phyloP scores from a whole-genome alignment of 768 basidiomycete genomes.

The Pluteus cervinus region DNA sequence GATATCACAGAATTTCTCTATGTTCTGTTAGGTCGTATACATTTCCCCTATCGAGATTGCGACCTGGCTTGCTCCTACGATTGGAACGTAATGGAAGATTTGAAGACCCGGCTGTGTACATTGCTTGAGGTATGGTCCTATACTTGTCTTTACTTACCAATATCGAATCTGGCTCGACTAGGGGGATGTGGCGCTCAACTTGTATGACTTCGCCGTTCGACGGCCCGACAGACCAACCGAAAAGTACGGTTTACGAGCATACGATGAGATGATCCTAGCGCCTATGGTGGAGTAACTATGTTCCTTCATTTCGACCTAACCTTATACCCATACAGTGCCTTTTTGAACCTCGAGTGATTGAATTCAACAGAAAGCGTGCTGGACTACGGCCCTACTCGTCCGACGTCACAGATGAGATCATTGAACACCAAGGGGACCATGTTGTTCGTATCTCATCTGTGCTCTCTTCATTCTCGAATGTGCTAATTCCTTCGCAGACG shows the following conservation, averaged over 20 bases:
- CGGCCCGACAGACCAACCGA: conserved; percentile 68
- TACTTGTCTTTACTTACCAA: conserved; percentile 4
- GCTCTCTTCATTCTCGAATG: conserved; percentile 2
- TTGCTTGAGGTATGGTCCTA: conserved; percentile 67
- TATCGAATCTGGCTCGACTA: conserved; percentile 21
- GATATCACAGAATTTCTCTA: conserved; percentile 90
- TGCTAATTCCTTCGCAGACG: conserved; percentile 44
- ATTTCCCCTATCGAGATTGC: conserved; percentile 84
- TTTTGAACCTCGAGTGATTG: conserved; percentile 90
- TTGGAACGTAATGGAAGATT: conserved; percentile 87
- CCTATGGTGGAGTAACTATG: conserved; percentile 64
- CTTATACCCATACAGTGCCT: conserved; percentile 53
- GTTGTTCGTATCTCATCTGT: conserved; percentile 39
- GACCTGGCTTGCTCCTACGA: conserved; percentile 76
- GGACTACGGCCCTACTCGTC: conserved; percentile 43
- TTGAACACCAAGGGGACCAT: conserved; percentile 47
- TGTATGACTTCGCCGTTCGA: conserved; percentile 88
- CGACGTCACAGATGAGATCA: conserved; percentile 73
- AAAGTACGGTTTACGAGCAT: conserved; percentile 86
- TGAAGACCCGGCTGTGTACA: conserved; percentile 81
- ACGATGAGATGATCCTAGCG: conserved; percentile 93
- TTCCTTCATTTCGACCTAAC: not conserved
- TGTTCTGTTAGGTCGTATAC: conserved; percentile 70
- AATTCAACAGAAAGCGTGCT: conserved; percentile 73
- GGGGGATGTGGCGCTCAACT: conserved; percentile 85